These are phyloP conservation scores for Phoma sp. DNA, from an alignment of 2,329 filamentous ascomycete genomes.

Conservation along the genomic window DNA sequence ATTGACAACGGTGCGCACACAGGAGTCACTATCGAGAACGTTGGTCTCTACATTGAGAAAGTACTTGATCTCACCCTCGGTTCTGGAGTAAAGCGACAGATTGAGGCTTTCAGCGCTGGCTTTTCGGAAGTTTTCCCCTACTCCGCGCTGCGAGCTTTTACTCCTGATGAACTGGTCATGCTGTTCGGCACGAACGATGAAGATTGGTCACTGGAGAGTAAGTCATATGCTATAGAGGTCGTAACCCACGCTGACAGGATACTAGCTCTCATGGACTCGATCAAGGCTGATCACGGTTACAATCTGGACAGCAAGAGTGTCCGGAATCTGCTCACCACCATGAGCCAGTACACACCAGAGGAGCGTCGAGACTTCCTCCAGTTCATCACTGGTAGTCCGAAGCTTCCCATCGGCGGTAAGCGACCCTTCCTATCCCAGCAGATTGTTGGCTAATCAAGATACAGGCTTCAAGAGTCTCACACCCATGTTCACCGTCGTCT, in stretches of 20 bases:
- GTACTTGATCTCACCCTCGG: constrained; percentile 92
- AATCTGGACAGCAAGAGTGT: constrained; percentile 98
- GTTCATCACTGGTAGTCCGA: constrained; percentile 96
- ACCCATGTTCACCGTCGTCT: constrained; percentile 98
- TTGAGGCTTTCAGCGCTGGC: constrained; percentile 87
- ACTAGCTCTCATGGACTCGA: constrained; percentile 90
- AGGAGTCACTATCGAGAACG: constrained; percentile 85
- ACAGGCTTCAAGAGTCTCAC: constrained; percentile 94
- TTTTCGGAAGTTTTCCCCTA: constrained; percentile 98
- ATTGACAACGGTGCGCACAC: constrained; percentile 74
- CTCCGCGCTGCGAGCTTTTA: constrained; percentile 89
- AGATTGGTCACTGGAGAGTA: constrained; percentile 97
- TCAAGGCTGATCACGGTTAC: constrained; percentile 98
- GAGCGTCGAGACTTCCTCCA: constrained; percentile 93
- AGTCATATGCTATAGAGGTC: constrained; percentile 49
- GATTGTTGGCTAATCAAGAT: constrained; percentile 6
- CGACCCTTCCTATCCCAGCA: constrained; percentile 17
- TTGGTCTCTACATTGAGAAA: constrained; percentile 84
- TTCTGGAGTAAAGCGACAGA: constrained; percentile 84
- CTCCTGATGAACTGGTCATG: constrained; percentile 91
- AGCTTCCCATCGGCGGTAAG: constrained; percentile 95
- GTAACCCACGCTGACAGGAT: constrained; percentile 32
- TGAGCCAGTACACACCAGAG: constrained; percentile 80
- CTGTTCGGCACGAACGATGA: constrained; percentile 92
- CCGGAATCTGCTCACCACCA: constrained; percentile 87